phyloP scores from a whole-genome alignment of 257 asterid species.

The Capsicum baccatum region DNA sequence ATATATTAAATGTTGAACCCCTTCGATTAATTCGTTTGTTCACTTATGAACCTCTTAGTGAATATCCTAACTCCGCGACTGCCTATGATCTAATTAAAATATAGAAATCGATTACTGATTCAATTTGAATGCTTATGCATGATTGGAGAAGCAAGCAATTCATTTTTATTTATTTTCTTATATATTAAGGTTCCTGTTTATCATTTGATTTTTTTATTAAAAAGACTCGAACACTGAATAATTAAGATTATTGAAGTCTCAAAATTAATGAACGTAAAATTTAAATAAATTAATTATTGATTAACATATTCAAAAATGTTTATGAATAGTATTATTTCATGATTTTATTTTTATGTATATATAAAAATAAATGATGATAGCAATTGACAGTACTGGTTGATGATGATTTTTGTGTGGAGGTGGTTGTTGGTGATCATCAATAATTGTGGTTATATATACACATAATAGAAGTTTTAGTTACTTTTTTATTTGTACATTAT shows the following conservation, averaged over 20 bases:
- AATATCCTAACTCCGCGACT: too few species aligned
- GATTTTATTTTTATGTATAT: too few species aligned
- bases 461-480: too few species aligned
- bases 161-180: not conserved
- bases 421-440: too few species aligned
- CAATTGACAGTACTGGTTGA: too few species aligned
- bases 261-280: not conserved
- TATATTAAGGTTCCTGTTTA: not conserved
- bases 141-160: not conserved
- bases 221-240: not conserved
- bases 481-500: too few species aligned
- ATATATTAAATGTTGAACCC: too few species aligned
- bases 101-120: not conserved
- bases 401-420: not conserved
- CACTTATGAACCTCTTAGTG: too few species aligned
- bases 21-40: too few species aligned
- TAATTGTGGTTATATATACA: too few species aligned
- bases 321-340: not conserved
- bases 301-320: not conserved
- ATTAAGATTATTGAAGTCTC: not conserved
- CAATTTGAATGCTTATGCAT: not conserved
- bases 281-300: not conserved
- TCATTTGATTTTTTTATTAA: too few species aligned
- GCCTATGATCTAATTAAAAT: not conserved
- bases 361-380: too few species aligned